phyloP scores from a whole-genome alignment of 805 yeast species.

The Pichia scutulata region DNA sequence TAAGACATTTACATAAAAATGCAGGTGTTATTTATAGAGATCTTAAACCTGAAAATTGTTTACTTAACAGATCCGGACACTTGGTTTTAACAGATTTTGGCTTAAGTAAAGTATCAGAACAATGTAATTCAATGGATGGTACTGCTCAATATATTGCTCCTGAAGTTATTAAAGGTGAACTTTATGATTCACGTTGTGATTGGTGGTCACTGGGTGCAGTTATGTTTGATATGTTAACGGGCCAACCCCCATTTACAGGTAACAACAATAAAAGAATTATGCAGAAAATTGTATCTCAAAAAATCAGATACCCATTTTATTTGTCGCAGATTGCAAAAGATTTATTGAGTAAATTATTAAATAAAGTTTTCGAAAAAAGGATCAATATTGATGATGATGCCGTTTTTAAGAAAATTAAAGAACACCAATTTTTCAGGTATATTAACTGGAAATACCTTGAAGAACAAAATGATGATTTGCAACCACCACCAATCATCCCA shows the following conservation, averaged over 20 bases:
- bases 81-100: conserved; percentile 84
- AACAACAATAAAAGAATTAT: conserved; percentile 66
- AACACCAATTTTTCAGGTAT: conserved; percentile 70
- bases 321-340: conserved; percentile 77
- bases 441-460: conserved; percentile 60
- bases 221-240: conserved; percentile 70
- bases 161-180: conserved; percentile 70
- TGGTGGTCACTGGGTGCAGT: conserved; percentile 93
- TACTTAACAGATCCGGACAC: conserved; percentile 71
- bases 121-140: conserved; percentile 56
- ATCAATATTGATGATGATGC: conserved; percentile 44
- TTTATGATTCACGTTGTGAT: conserved; percentile 74
- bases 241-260: conserved; percentile 86
- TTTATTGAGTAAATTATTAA: conserved; percentile 52
- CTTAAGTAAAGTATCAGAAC: conserved; percentile 43
- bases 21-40: conserved; percentile 84
- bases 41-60: conserved; percentile 83
- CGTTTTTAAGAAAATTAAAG: conserved; percentile 41
- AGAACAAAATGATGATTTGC: conserved; percentile 36
- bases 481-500: conserved; percentile 85
- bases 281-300: conserved; percentile 65
- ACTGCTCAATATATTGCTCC: conserved; percentile 90
- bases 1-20: conserved; percentile 59
- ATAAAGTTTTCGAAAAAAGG: conserved; percentile 64
- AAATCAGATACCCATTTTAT: conserved; percentile 64